Evolutionary conservation across 2,329 filamentous ascomycete genomes (phyloP).

Genomic region (Aspergillus tamarii): DNA sequence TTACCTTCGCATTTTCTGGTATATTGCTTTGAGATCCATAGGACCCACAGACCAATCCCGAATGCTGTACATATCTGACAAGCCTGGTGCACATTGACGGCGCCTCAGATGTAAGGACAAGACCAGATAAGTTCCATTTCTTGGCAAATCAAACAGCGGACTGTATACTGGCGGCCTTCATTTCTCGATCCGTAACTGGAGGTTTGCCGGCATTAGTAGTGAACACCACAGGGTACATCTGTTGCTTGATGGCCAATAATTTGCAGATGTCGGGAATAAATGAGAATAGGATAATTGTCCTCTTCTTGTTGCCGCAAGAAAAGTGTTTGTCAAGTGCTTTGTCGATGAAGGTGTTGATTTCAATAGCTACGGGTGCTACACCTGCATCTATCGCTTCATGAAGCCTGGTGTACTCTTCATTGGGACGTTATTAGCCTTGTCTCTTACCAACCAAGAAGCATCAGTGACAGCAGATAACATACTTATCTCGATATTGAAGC

Average conservation of each 20-base stretch:
- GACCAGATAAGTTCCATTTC: constrained; percentile 41
- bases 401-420: constrained; percentile 45
- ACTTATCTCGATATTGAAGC: constrained; percentile 48
- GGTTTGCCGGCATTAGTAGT: constrained; percentile 32
- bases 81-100: constrained; percentile 43
- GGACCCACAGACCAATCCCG: constrained; percentile 38
- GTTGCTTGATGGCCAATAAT: constrained; percentile 27
- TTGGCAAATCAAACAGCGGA: constrained; percentile 43
- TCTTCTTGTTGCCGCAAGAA: constrained; percentile 21
- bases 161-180: constrained; percentile 42
- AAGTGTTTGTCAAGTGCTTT: constrained; percentile 37
- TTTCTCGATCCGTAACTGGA: constrained; percentile 27
- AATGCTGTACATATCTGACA: constrained; percentile 36
- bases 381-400: constrained; percentile 41
- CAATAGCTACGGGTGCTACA: constrained; percentile 40
- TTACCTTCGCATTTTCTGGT: constrained; percentile 15
- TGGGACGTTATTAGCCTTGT: constrained; percentile 20
- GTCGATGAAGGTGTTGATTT: constrained; percentile 47
- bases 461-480: not conserved
- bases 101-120: constrained; percentile 42
- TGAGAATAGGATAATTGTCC: constrained; percentile 37
- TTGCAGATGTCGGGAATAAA: constrained; percentile 35
- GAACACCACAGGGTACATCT: constrained; percentile 29
- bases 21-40: constrained; percentile 40
- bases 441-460: too few species aligned